A percentile compares a stretch with the other conserved stretches of the same genome.
These are phyloP conservation scores for Ganoderma boninense DNA, from an alignment of 1,284 basidiomycete genomes.

Conservation along the genomic window DNA sequence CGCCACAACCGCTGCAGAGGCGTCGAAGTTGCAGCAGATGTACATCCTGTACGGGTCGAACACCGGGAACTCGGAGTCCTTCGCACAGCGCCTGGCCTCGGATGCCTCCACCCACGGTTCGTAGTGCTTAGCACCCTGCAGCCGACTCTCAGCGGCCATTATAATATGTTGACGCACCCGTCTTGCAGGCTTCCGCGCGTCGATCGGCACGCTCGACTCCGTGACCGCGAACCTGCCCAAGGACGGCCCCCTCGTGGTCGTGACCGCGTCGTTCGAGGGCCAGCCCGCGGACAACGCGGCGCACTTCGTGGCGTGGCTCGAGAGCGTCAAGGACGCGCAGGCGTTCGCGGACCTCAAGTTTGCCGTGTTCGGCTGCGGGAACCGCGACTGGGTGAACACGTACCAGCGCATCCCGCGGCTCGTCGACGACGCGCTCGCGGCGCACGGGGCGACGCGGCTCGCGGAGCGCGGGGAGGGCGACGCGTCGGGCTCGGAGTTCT, in stretches of 20 bases:
- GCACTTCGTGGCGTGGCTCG: constrained; percentile 53
- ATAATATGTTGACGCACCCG: too few species aligned
- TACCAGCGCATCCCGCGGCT: constrained; percentile 59
- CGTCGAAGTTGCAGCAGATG: constrained; percentile 37
- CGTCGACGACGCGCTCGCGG: constrained; percentile 49
- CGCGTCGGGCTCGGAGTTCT: constrained; percentile 53
- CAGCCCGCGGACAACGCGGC: constrained; percentile 58
- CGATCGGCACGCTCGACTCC: constrained; percentile 53
- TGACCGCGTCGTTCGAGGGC: constrained; percentile 62
- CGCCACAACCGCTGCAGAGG: not conserved
- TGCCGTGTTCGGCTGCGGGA: constrained; percentile 62
- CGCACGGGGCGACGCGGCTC: constrained; percentile 51
- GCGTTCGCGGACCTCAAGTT: constrained; percentile 49
- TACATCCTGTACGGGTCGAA: constrained; percentile 58
- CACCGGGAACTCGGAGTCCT: constrained; percentile 58
- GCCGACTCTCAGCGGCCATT: too few species aligned
- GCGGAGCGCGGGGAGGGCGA: constrained; percentile 53
- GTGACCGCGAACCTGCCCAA: constrained; percentile 48
- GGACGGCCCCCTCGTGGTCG: constrained; percentile 55
- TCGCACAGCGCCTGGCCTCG: constrained; percentile 55
- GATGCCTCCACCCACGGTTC: constrained; percentile 48
- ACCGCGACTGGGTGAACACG: constrained; percentile 60
- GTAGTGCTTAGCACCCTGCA: too few species aligned
- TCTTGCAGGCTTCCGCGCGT: constrained; percentile 51
- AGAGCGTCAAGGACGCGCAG: constrained; percentile 36